A percentile compares a stretch with the other conserved stretches of the same genome.
These are phyloP conservation scores for Bipolaris zeicola DNA, from an alignment of 2,329 filamentous ascomycete genomes.

Conservation along the genomic window DNA sequence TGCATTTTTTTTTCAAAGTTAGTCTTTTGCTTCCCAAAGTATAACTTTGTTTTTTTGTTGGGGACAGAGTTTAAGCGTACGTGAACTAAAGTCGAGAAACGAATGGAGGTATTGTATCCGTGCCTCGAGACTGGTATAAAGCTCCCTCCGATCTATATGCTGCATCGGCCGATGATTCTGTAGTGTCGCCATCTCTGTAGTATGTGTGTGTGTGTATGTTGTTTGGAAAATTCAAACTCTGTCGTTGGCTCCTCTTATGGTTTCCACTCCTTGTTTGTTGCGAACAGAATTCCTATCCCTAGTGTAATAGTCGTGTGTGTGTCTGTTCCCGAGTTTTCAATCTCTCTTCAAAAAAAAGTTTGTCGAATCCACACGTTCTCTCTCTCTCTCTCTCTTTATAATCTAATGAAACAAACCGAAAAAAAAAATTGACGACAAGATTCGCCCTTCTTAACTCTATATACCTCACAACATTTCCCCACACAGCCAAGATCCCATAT, in stretches of 20 bases:
- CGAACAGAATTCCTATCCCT: too few relatives aligned
- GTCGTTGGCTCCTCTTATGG: background rate
- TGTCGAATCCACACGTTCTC: too few relatives aligned
- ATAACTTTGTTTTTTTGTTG: background rate
- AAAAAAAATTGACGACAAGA: too few relatives aligned
- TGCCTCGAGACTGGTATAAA: conserved; percentile 73
- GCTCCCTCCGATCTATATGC: conserved; percentile 71
- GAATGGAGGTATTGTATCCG: conserved; percentile 74
- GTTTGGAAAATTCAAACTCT: background rate
- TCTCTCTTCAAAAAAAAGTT: too few relatives aligned
- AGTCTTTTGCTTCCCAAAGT: background rate
- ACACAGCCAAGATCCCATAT: too few relatives aligned
- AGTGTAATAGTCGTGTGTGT: too few relatives aligned
- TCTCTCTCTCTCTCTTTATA: too few relatives aligned
- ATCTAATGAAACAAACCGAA: too few relatives aligned
- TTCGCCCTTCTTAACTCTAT: too few relatives aligned
- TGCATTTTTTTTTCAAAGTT: background rate
- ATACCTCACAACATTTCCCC: too few relatives aligned
- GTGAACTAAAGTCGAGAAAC: conserved; percentile 75
- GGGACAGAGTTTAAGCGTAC: conserved; percentile 53
- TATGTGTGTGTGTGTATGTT: background rate
- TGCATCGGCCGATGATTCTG: conserved; percentile 48
- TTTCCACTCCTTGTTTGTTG: background rate
- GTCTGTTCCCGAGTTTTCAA: too few relatives aligned
- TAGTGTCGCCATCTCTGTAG: conserved; percentile 27